A percentile compares a stretch with the other conserved stretches of the same genome.
phyloP scores from a whole-genome alignment of 1,139 yeast species.

The Saccharomyces hybrid region DNA sequence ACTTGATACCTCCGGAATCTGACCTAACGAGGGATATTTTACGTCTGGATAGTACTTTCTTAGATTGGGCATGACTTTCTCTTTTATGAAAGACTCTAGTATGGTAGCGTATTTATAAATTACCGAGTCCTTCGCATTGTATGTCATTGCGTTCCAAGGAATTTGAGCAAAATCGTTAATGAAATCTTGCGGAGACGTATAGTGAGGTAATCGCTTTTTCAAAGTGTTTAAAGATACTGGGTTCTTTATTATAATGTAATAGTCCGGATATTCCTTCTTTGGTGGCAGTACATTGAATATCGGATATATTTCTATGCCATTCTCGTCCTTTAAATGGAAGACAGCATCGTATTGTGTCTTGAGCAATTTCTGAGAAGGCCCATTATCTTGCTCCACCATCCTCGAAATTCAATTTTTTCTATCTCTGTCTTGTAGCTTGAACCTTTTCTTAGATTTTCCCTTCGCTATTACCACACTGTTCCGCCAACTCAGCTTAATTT shows the following conservation, averaged over 20 bases:
- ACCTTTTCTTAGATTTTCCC: background rate
- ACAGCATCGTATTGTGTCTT: constrained; percentile 27
- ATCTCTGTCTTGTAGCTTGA: background rate
- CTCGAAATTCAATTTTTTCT: background rate
- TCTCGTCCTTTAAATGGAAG: constrained; percentile 41
- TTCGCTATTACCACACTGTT: background rate
- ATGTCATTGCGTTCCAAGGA: constrained; percentile 81
- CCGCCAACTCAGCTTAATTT: constrained; percentile 1
- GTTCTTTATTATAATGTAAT: constrained; percentile 55
- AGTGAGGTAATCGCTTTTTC: constrained; percentile 42
- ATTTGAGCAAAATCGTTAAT: constrained; percentile 74
- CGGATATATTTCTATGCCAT: constrained; percentile 38
- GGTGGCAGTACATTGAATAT: constrained; percentile 50
- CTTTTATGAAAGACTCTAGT: constrained; percentile 53
- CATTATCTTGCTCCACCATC: background rate
- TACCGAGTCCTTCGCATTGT: constrained; percentile 61
- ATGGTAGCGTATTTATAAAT: constrained; percentile 68
- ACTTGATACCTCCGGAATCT: constrained; percentile 48
- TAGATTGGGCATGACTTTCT: constrained; percentile 46
- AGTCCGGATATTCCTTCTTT: constrained; percentile 55
- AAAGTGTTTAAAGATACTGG: constrained; percentile 72
- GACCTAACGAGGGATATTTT: constrained; percentile 66
- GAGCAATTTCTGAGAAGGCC: background rate
- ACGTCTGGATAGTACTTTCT: constrained; percentile 38
- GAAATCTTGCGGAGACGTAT: constrained; percentile 59